Conservation (phyloP, 306 rosid genomes). For the Ochetophila trinervis region DNA sequence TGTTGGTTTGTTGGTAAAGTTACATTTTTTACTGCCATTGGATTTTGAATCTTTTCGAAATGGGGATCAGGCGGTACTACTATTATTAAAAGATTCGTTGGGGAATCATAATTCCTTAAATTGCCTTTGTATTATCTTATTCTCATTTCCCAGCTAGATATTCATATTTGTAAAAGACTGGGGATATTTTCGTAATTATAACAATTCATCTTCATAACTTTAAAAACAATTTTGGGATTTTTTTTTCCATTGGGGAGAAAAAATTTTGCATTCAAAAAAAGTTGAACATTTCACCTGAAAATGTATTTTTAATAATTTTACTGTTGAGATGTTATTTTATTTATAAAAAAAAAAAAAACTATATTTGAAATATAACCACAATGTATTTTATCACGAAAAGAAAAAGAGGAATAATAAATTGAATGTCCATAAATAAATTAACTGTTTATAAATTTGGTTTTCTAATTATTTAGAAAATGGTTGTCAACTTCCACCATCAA, state of each 20-base stretch:
- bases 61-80: conserved; percentile 36
- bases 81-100: conserved; percentile 37
- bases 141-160: not conserved
- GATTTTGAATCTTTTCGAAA: conserved; percentile 32
- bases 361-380: no score
- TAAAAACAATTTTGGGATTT: not conserved
- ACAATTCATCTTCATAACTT: not conserved
- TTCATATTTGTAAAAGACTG: not conserved
- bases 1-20: conserved; percentile 27
- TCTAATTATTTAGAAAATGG: conserved; percentile 7
- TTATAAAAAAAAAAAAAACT: no score
- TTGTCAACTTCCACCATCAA: conserved; percentile 2
- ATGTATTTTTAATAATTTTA: no score
- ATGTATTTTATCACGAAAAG: no score
- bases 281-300: no score
- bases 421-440: no score
- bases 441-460: no score
- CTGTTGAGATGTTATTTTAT: no score
- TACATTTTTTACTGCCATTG: conserved; percentile 37
- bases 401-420: no score
- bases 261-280: no score
- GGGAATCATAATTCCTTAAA: not conserved
- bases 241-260: no score
- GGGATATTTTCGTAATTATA: not conserved
- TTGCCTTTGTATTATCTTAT: not conserved